phyloP scores from a whole-genome alignment of 164 flowering plant genomes.

The Litsea cubeba region DNA sequence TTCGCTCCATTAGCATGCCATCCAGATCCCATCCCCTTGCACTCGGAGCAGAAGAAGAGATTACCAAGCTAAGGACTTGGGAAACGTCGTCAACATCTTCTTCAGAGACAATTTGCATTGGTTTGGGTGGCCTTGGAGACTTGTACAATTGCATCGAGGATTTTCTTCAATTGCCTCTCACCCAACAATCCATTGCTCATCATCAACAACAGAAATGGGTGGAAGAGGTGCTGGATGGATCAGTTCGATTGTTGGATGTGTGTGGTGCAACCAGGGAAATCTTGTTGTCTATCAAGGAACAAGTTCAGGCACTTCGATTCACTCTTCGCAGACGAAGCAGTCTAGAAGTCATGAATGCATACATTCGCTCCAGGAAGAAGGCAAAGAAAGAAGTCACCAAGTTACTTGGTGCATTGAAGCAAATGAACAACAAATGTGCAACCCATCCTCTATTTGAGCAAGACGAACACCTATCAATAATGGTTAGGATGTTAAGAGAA shows the following conservation, averaged over 20 bases:
- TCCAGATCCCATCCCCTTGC: conserved; percentile 8
- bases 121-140: neutral
- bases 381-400: conserved; percentile 28
- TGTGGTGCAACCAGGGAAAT: conserved; percentile 28
- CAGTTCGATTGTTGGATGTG: conserved; percentile 33
- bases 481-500: conserved; percentile 31
- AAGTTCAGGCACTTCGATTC: conserved; percentile 22
- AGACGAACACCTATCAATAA: conserved; percentile 8
- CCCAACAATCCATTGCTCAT: conserved; percentile 14
- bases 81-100: neutral
- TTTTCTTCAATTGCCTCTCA: neutral
- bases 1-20: conserved; percentile 12
- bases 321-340: conserved; percentile 28
- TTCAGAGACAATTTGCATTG: neutral
- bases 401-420: conserved; percentile 25
- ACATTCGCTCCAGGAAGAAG: conserved; percentile 26
- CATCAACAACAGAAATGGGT: conserved; percentile 19
- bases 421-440: conserved; percentile 6
- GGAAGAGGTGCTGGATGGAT: conserved; percentile 29
- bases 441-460: conserved; percentile 9
- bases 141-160: neutral
- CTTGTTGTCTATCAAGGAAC: conserved; percentile 26
- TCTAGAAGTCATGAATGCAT: conserved; percentile 17
- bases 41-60: neutral
- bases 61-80: conserved; percentile 1